Evolutionary conservation across 768 basidiomycete species (phyloP).

Genomic region (Hericium coralloides): DNA sequence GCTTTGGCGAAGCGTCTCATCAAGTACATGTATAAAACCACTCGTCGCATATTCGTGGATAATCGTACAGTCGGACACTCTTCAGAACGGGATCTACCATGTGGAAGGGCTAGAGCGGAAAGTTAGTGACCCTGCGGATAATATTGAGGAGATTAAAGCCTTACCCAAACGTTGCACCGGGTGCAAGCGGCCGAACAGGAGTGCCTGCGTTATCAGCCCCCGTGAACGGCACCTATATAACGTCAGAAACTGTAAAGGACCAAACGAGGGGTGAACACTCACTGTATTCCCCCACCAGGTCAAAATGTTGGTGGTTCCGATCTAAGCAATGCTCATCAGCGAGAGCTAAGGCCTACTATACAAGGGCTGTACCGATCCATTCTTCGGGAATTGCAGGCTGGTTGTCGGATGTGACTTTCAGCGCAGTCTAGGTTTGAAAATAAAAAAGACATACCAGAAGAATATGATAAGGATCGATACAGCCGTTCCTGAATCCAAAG

Average conservation of each 20-base stretch:
- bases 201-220: neutral
- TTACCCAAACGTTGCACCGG: neutral
- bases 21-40: too few relatives aligned
- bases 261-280: neutral
- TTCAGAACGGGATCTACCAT: too few relatives aligned
- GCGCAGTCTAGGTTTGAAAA: neutral
- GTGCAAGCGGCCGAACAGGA: neutral
- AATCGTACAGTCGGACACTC: too few relatives aligned
- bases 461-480: slow-evolving; percentile 46
- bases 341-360: neutral
- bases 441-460: slow-evolving; percentile 25
- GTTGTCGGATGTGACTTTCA: too few relatives aligned
- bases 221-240: neutral
- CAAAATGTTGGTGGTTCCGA: slow-evolving; percentile 44
- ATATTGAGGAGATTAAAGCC: neutral
- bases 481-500: slow-evolving; percentile 61
- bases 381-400: slow-evolving; percentile 48
- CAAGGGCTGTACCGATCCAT: slow-evolving; percentile 27
- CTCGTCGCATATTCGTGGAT: too few relatives aligned
- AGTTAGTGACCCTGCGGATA: too few relatives aligned
- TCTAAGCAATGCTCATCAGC: slow-evolving; percentile 15
- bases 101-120: too few relatives aligned
- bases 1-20: too few relatives aligned
- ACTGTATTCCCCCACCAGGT: slow-evolving; percentile 54
- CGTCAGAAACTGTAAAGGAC: neutral